phyloP scores from a whole-genome alignment of 192 early-diverging fungal species.

The Podila epigama region DNA sequence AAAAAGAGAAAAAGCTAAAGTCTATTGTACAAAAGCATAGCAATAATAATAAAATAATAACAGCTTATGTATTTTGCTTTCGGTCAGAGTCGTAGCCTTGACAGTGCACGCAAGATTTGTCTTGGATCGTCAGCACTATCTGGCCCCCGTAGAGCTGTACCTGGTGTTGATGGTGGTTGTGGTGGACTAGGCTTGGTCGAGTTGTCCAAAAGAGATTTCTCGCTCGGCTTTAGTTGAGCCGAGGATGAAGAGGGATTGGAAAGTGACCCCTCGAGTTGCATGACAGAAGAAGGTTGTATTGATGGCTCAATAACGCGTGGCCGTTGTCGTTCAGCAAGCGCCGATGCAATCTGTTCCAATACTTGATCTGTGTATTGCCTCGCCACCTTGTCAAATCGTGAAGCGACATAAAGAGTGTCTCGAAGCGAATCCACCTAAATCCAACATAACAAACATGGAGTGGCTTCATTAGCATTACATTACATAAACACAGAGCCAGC shows the following conservation, averaged over 20 bases:
- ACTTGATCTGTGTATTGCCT: slow-evolving; percentile 44
- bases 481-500: neutral
- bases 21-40: neutral
- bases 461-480: neutral
- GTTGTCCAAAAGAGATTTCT: slow-evolving; percentile 1
- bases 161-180: neutral
- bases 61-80: neutral
- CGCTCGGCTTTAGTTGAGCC: neutral
- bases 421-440: slow-evolving; percentile 36
- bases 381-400: slow-evolving; percentile 37
- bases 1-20: too few species aligned
- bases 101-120: slow-evolving; percentile 40
- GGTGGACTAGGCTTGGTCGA: neutral
- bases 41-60: slow-evolving; percentile 1
- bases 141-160: neutral
- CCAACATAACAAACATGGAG: neutral
- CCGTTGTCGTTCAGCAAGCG: slow-evolving; percentile 37
- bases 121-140: slow-evolving; percentile 35
- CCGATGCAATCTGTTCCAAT: slow-evolving; percentile 35
- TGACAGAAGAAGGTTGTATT: neutral
- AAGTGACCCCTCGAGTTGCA: too few species aligned
- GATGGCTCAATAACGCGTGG: slow-evolving; percentile 5
- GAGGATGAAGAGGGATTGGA: neutral
- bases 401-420: slow-evolving; percentile 33
- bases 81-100: slow-evolving; percentile 34